Percentiles rank a stretch among this genome's conserved stretches.
These are phyloP conservation scores for Wakefieldia striispora DNA, from an alignment of 768 basidiomycete species.

Conservation along the genomic window DNA sequence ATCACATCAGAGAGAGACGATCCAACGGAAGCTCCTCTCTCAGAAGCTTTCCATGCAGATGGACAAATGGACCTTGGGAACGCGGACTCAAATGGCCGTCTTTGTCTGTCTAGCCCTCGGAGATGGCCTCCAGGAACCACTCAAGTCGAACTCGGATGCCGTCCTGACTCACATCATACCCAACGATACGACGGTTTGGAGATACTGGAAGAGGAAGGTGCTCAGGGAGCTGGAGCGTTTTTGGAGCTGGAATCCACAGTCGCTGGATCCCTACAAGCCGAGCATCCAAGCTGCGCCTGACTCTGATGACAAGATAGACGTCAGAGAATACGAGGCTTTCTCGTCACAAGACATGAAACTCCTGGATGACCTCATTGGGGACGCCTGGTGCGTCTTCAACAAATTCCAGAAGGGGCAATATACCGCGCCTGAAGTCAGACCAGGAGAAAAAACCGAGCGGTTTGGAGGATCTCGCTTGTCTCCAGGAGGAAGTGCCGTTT, in stretches of 20 bases:
- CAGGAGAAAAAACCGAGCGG: neutral
- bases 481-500: conserved; percentile 3
- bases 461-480: neutral
- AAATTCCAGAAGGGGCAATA: conserved; percentile 12
- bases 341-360: conserved; percentile 5
- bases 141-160: conserved; percentile 1
- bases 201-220: conserved; percentile 27
- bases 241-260: neutral
- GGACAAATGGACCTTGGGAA: conserved; percentile 19
- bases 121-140: conserved; percentile 1
- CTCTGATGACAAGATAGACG: conserved; percentile 6
- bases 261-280: conserved; percentile 8
- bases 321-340: conserved; percentile 6
- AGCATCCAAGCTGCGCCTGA: conserved; percentile 7
- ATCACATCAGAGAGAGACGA: conserved; percentile 29
- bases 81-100: conserved; percentile 30
- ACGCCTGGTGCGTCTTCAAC: conserved; percentile 25
- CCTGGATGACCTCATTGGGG: conserved; percentile 15
- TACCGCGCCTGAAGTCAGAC: neutral
- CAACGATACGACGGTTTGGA: conserved; percentile 29
- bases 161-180: conserved; percentile 20
- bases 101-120: conserved; percentile 23
- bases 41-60: conserved; percentile 1
- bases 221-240: conserved; percentile 14
- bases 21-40: conserved; percentile 20